These are phyloP conservation scores for Quaeritorhiza haematococci DNA, from an alignment of 371 early-diverging fungal species.

Conservation along the genomic window DNA sequence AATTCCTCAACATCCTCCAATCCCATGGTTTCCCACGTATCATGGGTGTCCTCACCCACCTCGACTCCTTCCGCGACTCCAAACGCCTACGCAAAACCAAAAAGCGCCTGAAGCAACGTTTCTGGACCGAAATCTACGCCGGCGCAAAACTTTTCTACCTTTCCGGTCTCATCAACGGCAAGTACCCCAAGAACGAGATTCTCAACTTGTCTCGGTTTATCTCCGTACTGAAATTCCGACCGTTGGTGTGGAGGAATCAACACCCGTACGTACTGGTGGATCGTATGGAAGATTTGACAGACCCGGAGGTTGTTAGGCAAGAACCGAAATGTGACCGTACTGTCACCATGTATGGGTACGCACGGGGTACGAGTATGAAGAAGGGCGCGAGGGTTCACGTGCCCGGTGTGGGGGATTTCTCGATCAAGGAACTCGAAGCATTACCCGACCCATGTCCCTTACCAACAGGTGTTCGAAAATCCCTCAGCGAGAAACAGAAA, in stretches of 20 bases:
- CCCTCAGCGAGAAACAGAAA: conserved; percentile 86
- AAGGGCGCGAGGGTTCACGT: conserved; percentile 79
- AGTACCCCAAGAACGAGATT: conserved; percentile 88
- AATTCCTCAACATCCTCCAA: conserved; percentile 96
- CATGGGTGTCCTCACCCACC: conserved; percentile 93
- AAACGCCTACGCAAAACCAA: conserved; percentile 85
- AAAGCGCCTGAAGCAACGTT: conserved; percentile 92
- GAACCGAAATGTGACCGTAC: conserved; percentile 87
- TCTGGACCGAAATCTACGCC: conserved; percentile 98
- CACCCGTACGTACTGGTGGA: conserved; percentile 94
- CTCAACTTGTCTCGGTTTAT: conserved; percentile 93
- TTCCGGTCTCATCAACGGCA: conserved; percentile 88
- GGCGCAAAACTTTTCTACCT: conserved; percentile 96
- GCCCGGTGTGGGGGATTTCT: conserved; percentile 91
- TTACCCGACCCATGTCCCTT: conserved; percentile 92
- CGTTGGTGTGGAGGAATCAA: conserved; percentile 91
- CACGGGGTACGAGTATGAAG: conserved; percentile 90
- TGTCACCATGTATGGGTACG: conserved; percentile 89
- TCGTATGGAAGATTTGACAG: conserved; percentile 94
- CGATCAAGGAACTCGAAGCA: conserved; percentile 65
- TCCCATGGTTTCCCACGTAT: conserved; percentile 97
- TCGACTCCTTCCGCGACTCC: conserved; percentile 89
- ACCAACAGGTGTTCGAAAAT: conserved; percentile 85
- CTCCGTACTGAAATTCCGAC: conserved; percentile 94
- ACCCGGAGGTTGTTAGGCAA: conserved; percentile 73